Conservation (phyloP, 345 rosid species). For the Linum usitatissimum region DNA sequence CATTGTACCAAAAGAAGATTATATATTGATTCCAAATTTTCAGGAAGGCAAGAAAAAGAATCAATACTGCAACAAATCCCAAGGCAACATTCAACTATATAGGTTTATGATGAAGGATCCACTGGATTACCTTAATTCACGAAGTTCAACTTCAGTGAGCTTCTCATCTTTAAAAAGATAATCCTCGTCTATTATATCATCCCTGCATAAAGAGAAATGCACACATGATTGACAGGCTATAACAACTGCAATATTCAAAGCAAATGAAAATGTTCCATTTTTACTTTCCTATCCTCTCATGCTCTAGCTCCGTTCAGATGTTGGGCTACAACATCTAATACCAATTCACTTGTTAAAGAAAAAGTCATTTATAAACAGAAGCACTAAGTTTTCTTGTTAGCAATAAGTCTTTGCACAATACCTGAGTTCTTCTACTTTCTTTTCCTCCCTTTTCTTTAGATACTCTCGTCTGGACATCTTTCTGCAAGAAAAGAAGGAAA, state of each 20-base stretch:
- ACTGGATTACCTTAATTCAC: constrained; percentile 43
- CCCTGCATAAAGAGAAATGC: constrained; percentile 33
- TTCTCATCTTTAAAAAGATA: constrained; percentile 70
- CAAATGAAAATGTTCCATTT: neutral
- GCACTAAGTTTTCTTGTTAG: neutral
- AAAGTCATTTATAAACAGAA: neutral
- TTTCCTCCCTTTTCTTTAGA: constrained; percentile 91
- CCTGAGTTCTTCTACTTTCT: constrained; percentile 92
- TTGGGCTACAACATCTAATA: neutral
- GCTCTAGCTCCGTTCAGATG: neutral
- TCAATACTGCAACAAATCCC: too few relatives aligned
- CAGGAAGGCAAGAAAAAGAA: too few relatives aligned
- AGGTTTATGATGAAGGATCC: constrained; percentile 8
- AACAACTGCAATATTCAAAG: neutral
- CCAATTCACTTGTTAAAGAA: neutral
- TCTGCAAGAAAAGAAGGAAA: constrained; percentile 31
- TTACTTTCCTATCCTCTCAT: neutral
- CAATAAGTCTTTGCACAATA: constrained; percentile 14
- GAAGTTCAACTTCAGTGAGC: constrained; percentile 60
- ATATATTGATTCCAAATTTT: too few relatives aligned
- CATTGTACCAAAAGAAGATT: neutral
- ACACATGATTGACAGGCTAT: neutral
- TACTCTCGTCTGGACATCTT: constrained; percentile 86
- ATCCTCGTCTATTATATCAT: constrained; percentile 82
- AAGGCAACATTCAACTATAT: neutral